phyloP scores from a whole-genome alignment of 805 yeast species.

The Myxozyma nipponensis region DNA sequence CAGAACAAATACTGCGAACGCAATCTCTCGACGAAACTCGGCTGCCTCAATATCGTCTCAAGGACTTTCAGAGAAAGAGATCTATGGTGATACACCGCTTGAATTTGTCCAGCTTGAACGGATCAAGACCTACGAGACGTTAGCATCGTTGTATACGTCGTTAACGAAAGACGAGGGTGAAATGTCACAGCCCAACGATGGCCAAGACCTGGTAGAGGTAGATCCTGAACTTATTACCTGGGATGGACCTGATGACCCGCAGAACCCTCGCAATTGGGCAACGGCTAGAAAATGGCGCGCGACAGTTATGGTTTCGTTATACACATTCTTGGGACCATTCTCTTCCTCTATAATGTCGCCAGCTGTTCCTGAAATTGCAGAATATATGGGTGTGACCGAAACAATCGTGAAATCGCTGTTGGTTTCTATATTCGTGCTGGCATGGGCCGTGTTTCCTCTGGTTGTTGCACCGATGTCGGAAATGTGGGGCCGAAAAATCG shows the following conservation, averaged over 20 bases:
- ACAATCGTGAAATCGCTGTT: slow-evolving; percentile 33
- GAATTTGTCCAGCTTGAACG: slow-evolving; percentile 10
- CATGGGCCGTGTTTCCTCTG: slow-evolving; percentile 89
- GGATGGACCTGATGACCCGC: slow-evolving; percentile 76
- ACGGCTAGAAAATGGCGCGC: slow-evolving; percentile 42
- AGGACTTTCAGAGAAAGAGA: slow-evolving; percentile 2
- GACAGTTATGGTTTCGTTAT: slow-evolving; percentile 48
- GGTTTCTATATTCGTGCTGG: slow-evolving; percentile 66
- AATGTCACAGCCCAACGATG: slow-evolving; percentile 1
- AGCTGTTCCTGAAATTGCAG: slow-evolving; percentile 49
- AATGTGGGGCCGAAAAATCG: slow-evolving; percentile 63
- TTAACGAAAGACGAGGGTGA: slow-evolving; percentile 1
- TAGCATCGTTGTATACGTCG: not conserved
- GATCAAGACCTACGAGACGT: not conserved
- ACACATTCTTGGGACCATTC: slow-evolving; percentile 58
- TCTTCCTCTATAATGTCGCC: slow-evolving; percentile 63
- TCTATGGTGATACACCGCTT: not conserved
- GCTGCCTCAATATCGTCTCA: not conserved
- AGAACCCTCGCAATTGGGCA: slow-evolving; percentile 78
- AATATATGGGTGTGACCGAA: slow-evolving; percentile 43
- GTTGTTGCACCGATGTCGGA: slow-evolving; percentile 85
- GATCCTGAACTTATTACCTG: slow-evolving; percentile 65
- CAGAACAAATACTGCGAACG: slow-evolving; percentile 12
- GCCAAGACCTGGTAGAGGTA: not conserved
- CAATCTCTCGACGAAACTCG: not conserved